These are phyloP conservation scores for Fusarium austroafricanum DNA, from an alignment of 2,329 filamentous ascomycete species.

Conservation along the genomic window DNA sequence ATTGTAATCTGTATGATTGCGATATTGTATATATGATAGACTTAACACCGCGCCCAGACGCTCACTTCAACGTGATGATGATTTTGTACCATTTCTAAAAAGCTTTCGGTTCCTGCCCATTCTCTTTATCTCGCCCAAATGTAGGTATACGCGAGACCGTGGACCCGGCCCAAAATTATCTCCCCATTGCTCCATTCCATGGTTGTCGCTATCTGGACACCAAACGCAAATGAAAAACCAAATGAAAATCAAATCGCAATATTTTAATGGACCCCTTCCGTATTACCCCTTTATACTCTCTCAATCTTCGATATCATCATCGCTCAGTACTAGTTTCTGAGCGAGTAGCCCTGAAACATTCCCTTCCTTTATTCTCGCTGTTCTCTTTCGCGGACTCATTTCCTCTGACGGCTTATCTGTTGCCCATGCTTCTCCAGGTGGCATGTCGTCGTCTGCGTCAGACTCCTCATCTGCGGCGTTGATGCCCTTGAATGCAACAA, in stretches of 20 bases:
- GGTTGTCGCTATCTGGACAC: constrained; percentile 4
- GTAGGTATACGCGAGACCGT: constrained; percentile 7
- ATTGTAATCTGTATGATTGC: constrained; percentile 30
- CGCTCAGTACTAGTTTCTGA: constrained; percentile 78
- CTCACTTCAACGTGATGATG: constrained; percentile 44
- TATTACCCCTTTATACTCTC: not conserved
- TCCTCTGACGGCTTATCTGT: constrained; percentile 71
- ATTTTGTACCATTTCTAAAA: constrained; percentile 25
- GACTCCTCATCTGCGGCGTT: constrained; percentile 60
- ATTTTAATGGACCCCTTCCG: constrained; percentile 1
- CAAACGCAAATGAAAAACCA: constrained; percentile 21
- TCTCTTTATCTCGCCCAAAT: constrained; percentile 16
- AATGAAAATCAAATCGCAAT: constrained; percentile 24
- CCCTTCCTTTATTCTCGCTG: constrained; percentile 52
- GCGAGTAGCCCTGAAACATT: constrained; percentile 60
- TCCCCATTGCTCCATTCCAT: constrained; percentile 31
- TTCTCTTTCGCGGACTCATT: constrained; percentile 61
- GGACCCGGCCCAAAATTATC: constrained; percentile 5
- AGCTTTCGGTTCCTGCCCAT: not conserved
- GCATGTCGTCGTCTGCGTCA: constrained; percentile 59
- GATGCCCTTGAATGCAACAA: constrained; percentile 74
- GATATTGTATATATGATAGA: constrained; percentile 43
- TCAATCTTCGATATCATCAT: constrained; percentile 85
- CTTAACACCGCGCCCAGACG: constrained; percentile 36
- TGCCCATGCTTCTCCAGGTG: constrained; percentile 65